phyloP scores from a whole-genome alignment of 352 stramenopile genomes.

The Pythium sp. region DNA sequence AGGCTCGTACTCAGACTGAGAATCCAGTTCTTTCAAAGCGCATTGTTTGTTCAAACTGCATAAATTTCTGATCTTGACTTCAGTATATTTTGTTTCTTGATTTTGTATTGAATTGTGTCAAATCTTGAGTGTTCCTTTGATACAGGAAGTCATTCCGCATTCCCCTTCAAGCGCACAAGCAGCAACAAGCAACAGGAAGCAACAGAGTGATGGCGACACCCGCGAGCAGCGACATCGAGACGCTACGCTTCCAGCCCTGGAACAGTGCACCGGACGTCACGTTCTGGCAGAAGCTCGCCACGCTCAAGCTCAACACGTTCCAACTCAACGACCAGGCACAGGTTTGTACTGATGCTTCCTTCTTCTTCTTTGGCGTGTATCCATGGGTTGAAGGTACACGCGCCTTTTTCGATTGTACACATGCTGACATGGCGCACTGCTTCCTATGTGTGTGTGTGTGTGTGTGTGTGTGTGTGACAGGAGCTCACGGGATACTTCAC shows the following conservation, averaged over 20 bases:
- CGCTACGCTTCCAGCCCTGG: slow-evolving; percentile 82
- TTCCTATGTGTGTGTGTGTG: not conserved
- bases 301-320: slow-evolving; percentile 82
- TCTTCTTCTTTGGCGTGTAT: not conserved
- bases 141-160: not conserved
- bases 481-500: slow-evolving; percentile 64
- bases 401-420: not conserved
- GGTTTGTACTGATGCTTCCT: slow-evolving; percentile 23
- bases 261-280: slow-evolving; percentile 75
- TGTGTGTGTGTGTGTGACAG: slow-evolving; percentile 17
- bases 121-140: no score
- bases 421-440: not conserved
- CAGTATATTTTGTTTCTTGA: no score
- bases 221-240: slow-evolving; percentile 22
- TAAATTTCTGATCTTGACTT: no score
- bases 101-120: no score
- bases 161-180: not conserved
- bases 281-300: slow-evolving; percentile 80
- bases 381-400: slow-evolving; percentile 11
- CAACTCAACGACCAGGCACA: slow-evolving; percentile 70
- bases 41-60: no score
- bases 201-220: slow-evolving; percentile 3
- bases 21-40: no score
- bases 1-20: no score
- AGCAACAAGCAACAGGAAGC: not conserved